Base-by-base conservation (phyloP, 2,329 filamentous ascomycete species). In the Emmonsiellopsis sp. region DNA sequence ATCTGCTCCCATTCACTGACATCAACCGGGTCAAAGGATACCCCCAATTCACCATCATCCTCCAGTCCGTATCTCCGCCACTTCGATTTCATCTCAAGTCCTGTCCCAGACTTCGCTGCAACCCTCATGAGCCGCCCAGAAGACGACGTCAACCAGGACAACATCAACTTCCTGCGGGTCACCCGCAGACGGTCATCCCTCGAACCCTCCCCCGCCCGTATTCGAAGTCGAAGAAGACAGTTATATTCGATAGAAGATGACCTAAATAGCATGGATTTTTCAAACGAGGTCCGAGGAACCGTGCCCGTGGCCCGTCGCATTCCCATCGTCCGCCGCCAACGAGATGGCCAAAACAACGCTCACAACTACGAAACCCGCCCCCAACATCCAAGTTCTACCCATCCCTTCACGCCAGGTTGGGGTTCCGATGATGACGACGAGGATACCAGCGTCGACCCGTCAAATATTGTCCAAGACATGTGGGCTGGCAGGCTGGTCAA, bases 331-430 rank as follows among this genome's bases (percentile, higher is more conserved):
- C 67, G 66, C 40, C 67, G 63, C 47, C 62, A 64, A 32, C 65
- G 61, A n/a, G 73, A 80, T 58, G 70, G 68, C 16, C 63, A 72
- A 35, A 69, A 73, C 57, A 71, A 69, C 49, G 68, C 75, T 52
- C 67, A 76, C 34, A 74, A 77, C 46, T 83, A 83, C 61, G 76
- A 79, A 54, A 74, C 78, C 58, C 76, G 76, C 50, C 71, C 77
- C 8, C 76, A 79, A 11, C 75, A 73, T 58, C 66, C 74, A 56
- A 79, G 80, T 61, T 76, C 71, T 50, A 68, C 82, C 42, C 82
- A 83, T 65, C 79, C 82, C 63, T 83, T 80, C 81, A 78, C 79
- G 32, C 79, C 79, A 11, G 72, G 72, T 10, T 70, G 70, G 38
- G 68, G 70, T 50, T 63, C 20, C 20, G 20, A 68, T 13, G 58